A percentile compares a stretch with the other conserved stretches of the same genome.
Conservation (phyloP, 2,329 filamentous ascomycete species). For the Rasamsonia emersonii region DNA sequence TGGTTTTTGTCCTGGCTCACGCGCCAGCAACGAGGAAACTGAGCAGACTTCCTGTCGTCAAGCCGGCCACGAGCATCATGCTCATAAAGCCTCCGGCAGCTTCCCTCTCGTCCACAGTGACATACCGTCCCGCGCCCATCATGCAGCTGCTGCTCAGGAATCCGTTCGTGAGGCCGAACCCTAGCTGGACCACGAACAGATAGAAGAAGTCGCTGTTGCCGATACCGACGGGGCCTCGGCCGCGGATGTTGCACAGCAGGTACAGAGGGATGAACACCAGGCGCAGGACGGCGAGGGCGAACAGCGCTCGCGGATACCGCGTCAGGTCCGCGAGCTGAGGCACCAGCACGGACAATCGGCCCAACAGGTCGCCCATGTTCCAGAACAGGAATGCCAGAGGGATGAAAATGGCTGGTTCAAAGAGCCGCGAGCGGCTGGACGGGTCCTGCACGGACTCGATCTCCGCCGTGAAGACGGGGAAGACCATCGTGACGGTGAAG, state of each 20-base stretch:
- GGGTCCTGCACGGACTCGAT: slow-evolving; percentile 44
- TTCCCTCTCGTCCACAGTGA: slow-evolving; percentile 73
- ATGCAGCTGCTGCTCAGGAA: slow-evolving; percentile 82
- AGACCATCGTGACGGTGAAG: slow-evolving; percentile 85
- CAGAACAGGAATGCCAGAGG: slow-evolving; percentile 85
- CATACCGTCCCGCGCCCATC: slow-evolving; percentile 80
- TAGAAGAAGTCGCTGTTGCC: slow-evolving; percentile 83
- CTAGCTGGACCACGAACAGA: slow-evolving; percentile 68
- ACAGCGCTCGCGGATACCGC: slow-evolving; percentile 57
- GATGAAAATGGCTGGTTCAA: slow-evolving; percentile 66
- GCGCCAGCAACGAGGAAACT: slow-evolving; percentile 63
- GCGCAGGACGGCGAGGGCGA: slow-evolving; percentile 58
- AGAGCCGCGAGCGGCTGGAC: slow-evolving; percentile 47
- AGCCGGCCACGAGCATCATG: slow-evolving; percentile 72
- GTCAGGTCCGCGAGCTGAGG: slow-evolving; percentile 46
- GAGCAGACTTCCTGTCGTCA: slow-evolving; percentile 76
- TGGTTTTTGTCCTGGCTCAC: slow-evolving; percentile 12
- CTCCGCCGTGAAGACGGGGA: slow-evolving; percentile 79
- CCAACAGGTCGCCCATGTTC: slow-evolving; percentile 80
- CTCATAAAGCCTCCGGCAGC: slow-evolving; percentile 93
- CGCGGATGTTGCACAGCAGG: slow-evolving; percentile 77
- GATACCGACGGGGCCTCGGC: slow-evolving; percentile 60
- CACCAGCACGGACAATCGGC: slow-evolving; percentile 59
- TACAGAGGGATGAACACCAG: slow-evolving; percentile 74
- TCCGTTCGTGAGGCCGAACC: slow-evolving; percentile 79